phyloP scores from a whole-genome alignment of 192 early-diverging fungal genomes.

The Coemansia sp. region DNA sequence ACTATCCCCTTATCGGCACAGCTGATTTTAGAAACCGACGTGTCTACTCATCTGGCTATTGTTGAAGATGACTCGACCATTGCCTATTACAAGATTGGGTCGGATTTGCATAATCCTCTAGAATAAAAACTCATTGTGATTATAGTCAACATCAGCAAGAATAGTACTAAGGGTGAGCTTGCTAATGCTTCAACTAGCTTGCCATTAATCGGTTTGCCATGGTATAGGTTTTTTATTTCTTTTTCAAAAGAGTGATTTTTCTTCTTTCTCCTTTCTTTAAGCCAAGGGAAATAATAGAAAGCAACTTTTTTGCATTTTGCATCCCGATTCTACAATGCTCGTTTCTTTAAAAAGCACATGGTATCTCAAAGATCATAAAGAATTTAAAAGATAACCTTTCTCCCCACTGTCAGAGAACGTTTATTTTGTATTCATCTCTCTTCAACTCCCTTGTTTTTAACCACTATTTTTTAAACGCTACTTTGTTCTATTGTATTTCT shows the following conservation, averaged over 20 bases:
- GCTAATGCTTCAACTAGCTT: too few relatives aligned
- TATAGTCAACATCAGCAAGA: not conserved
- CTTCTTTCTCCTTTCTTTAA: not conserved
- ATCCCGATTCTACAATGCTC: too few relatives aligned
- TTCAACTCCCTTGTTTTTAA: too few relatives aligned
- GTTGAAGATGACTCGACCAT: constrained; percentile 42
- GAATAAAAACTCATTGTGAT: not conserved
- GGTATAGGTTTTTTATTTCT: not conserved
- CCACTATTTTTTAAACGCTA: not conserved
- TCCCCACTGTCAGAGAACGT: too few relatives aligned
- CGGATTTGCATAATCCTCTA: not conserved
- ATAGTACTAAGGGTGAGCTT: not conserved
- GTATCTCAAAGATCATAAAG: too few relatives aligned
- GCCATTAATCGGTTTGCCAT: not conserved
- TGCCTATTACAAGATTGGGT: constrained; percentile 29
- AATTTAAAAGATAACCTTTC: too few relatives aligned
- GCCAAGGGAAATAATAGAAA: too few relatives aligned
- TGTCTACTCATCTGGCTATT: constrained; percentile 29
- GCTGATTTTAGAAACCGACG: not conserved
- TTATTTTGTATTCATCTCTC: too few relatives aligned
- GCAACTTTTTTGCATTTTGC: too few relatives aligned
- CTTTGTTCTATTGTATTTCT: not conserved
- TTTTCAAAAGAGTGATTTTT: not conserved
- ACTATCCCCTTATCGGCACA: not conserved
- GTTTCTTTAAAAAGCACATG: too few relatives aligned